Evolutionary conservation across 2,329 filamentous ascomycete species (phyloP), one percentile per base, ranked within the genome.

Genomic region (Cyphellophora attinorum): DNA sequence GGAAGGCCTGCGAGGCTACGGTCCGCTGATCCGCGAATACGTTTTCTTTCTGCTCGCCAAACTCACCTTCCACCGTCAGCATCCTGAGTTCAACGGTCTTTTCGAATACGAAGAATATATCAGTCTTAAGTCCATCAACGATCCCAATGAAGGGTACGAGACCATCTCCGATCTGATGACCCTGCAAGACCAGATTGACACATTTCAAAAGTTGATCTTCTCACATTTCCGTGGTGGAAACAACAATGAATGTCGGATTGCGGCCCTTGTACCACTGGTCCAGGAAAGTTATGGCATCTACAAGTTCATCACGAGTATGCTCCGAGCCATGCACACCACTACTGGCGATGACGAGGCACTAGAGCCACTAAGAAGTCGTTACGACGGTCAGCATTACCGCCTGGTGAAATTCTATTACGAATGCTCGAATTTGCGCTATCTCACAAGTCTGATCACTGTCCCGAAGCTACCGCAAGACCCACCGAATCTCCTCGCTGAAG

Each of bases 101-200:
- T 98, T 98, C 54, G 91, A 98, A 58, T 98, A 98, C 56, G 89
- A 96, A 65, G 91, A 98, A 58, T 98, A 98, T 59, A 88, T 96
- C 58, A 94, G 86, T 55, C 69, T 98, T 57, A 96, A 94, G 67
- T 85, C 86, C 17, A 96, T 93, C 65, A 95, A 96, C 59, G 91
- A 98, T 59, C 91, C 91, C 3, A 96, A 98, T 54, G 91, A 98
- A 65, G 91, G 91, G 23, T 81, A 81, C 56, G 91, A 98, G 68
- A 95, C 89, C 15, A 96, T 98, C 50, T 84, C 81, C 47, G 91
- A 98, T 60, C 73, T 98, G 35, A 95, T 96, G 88, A 81, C 79
- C 6, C 70, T 98, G 39, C 91, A 98, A 58, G 91, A 98, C 60
- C 89, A 94, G 68, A 98, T 98, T 49, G 91, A 98, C 61, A 81